phyloP scores from a whole-genome alignment of 345 rosid genomes.

The Murraya koenigii region DNA sequence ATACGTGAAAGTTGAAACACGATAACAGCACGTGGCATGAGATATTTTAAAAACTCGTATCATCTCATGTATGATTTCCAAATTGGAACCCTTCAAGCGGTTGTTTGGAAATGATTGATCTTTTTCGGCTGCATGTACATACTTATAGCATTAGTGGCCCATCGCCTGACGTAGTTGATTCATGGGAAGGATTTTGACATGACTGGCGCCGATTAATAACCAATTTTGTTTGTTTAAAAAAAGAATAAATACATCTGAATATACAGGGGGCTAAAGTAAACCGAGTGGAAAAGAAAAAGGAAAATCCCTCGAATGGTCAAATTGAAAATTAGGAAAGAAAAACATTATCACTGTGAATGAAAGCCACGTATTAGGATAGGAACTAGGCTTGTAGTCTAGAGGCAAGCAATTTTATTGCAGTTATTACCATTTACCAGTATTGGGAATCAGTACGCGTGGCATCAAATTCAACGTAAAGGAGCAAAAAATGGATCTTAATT shows the following conservation, averaged over 20 bases:
- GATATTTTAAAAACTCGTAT: neutral
- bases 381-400: neutral
- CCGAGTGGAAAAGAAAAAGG: too few relatives aligned
- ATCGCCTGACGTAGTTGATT: neutral
- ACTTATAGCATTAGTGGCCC: neutral
- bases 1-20: too few relatives aligned
- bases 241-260: too few relatives aligned
- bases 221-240: neutral
- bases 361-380: neutral
- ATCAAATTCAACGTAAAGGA: neutral
- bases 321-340: neutral
- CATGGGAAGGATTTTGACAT: neutral
- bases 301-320: too few relatives aligned
- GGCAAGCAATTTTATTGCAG: neutral
- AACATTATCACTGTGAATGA: neutral
- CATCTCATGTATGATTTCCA: neutral
- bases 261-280: too few relatives aligned
- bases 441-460: conserved; percentile 5
- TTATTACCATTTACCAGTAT: neutral
- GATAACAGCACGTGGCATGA: neutral
- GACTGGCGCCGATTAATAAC: neutral
- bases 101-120: neutral
- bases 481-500: neutral
- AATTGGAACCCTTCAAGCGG: too few relatives aligned
- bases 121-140: neutral